Conservation (phyloP, 352 stramenopile species). For the Phytophthora ohioensis region DNA sequence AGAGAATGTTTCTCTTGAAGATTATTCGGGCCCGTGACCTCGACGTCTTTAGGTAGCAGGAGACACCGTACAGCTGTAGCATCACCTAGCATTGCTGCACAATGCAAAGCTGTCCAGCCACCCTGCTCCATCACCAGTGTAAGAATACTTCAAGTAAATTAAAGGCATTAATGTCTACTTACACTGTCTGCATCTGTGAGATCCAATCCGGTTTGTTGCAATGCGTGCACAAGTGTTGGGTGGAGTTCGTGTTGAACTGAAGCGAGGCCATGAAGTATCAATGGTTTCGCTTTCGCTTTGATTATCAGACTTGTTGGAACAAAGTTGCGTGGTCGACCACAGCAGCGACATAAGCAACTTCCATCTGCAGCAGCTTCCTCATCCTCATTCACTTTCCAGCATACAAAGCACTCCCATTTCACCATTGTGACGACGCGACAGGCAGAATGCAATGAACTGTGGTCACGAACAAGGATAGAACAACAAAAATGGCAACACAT, state of each 20-base stretch:
- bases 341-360: constrained; percentile 31
- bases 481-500: too few species aligned
- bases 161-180: constrained; percentile 1
- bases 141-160: neutral
- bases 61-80: constrained; percentile 34
- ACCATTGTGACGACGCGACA: neutral
- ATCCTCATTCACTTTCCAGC: constrained; percentile 45
- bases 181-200: constrained; percentile 40
- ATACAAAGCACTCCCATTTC: constrained; percentile 56
- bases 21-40: too few species aligned
- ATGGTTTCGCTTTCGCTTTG: constrained; percentile 25
- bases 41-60: constrained; percentile 15
- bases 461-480: too few species aligned
- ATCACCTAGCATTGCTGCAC: constrained; percentile 45
- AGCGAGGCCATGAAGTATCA: constrained; percentile 44
- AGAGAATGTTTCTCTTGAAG: too few species aligned
- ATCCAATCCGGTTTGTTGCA: constrained; percentile 38
- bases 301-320: constrained; percentile 35
- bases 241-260: constrained; percentile 37
- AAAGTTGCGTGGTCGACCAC: constrained; percentile 41
- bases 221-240: constrained; percentile 28
- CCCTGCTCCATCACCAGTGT: neutral
- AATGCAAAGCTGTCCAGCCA: constrained; percentile 47
- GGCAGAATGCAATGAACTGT: too few species aligned
- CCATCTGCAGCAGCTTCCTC: constrained; percentile 20